Base-by-base conservation (phyloP, 441 rosid species). In the Syzygium syzygioides region DNA sequence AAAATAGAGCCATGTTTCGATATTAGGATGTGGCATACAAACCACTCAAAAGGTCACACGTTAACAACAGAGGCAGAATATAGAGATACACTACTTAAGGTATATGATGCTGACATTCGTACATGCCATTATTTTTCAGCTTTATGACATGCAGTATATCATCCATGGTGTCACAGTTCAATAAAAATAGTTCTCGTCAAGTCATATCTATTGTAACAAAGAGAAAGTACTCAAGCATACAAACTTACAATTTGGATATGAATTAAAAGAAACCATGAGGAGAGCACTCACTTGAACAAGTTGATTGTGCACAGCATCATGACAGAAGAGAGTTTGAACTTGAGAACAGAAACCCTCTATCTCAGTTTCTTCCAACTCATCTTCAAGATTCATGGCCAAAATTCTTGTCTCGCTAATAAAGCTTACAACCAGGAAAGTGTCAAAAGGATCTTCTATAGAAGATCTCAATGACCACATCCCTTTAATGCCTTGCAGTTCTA, bases 381-480 rank as follows among this genome's bases (percentile, higher is more conserved):
- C 99, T 92, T 97, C 99, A 88, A 95, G 92, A 93, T 97, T 98
- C 99, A 98, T 97, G 87, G 99, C 99, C 92, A 97, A 94, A 91
- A 98, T 95, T 88, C 99, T 94, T 15, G 99, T 97, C 94, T 97
- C 99, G 50, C 96, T 97, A 88, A 97, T 96, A 91, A 98, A 98
- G 93, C 99, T 98, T 89, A 98, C 99, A 79, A 98, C 98, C 86
- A 98, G 91, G 93, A 98, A 98, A 88, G 99, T 98, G 91, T 96
- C 99, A 90, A 91, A 98, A 86, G 98, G 96, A 92, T 98, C 99
- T 90, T 97, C 98, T 55, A 96, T 94, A 50, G 98, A 96, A 86
- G 97, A 96, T 94, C 98, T 96, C 88, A 98, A 88, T 45, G 99
- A 97, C 99, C 99, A 97, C 99, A 97, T 97, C 90, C 99, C 99